Conservation (phyloP, 257 asterid genomes). For the Avicennia marina region DNA sequence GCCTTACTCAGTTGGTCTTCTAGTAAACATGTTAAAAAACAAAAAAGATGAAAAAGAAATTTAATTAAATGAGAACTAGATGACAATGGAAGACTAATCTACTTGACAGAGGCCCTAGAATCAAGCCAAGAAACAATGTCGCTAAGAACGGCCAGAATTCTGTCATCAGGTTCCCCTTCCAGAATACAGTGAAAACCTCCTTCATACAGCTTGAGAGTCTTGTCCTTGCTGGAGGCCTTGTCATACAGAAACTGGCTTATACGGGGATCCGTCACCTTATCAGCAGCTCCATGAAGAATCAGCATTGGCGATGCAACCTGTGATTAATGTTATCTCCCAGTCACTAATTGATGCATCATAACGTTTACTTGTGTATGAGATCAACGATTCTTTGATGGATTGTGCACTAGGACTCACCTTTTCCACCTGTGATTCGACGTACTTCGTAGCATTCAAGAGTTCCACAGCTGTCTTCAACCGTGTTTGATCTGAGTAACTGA, state of each 20-base stretch:
- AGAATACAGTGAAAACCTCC: constrained; percentile 90
- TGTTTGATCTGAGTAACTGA: constrained; percentile 78
- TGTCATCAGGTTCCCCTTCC: constrained; percentile 98
- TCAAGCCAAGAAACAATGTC: constrained; percentile 90
- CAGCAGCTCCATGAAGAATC: constrained; percentile 88
- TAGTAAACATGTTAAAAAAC: no score
- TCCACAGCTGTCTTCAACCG: constrained; percentile 90
- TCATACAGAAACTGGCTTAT: constrained; percentile 73
- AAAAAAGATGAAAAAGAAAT: no score
- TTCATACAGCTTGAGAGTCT: constrained; percentile 79
- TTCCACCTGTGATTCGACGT: constrained; percentile 66
- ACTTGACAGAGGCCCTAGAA: constrained; percentile 35
- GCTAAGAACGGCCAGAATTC: constrained; percentile 59
- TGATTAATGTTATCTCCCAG: no score
- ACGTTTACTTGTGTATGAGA: no score
- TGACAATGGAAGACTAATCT: no score
- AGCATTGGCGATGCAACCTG: constrained; percentile 83
- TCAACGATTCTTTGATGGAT: no score
- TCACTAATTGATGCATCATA: no score
- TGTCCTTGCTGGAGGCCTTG: constrained; percentile 62
- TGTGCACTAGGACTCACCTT: constrained; percentile 59
- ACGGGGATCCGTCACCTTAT: constrained; percentile 89
- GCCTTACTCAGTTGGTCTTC: no score
- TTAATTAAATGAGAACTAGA: no score
- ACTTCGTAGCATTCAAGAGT: constrained; percentile 77